A percentile compares a stretch with the other conserved stretches of the same genome.
These are phyloP conservation scores for Plasmodium malariae DNA, from an alignment of 169 alveolate genomes.

Conservation along the genomic window DNA sequence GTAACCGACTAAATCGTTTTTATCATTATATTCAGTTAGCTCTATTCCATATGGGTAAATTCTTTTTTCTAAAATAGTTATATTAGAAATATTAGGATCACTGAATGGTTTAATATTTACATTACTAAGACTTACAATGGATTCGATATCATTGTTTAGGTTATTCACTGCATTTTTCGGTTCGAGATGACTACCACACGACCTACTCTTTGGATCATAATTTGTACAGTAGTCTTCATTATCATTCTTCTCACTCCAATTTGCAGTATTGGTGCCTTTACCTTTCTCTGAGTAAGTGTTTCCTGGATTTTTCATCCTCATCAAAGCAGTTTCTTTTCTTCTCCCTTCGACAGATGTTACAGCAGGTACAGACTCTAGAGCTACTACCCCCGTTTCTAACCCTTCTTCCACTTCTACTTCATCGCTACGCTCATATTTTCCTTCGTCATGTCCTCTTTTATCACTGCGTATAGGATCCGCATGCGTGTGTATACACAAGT, in stretches of 20 bases:
- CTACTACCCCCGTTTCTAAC: too few relatives aligned
- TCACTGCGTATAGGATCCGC: background rate
- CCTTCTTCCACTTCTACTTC: background rate
- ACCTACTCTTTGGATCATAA: background rate
- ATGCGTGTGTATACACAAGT: conserved; percentile 71
- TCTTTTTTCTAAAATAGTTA: conserved; percentile 60
- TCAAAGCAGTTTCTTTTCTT: background rate
- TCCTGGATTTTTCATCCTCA: too few relatives aligned
- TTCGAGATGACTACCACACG: background rate
- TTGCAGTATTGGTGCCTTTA: background rate
- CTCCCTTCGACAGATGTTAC: too few relatives aligned
- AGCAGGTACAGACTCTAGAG: too few relatives aligned
- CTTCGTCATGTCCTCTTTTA: background rate
- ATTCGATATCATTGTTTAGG: conserved; percentile 53
- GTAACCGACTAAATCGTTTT: conserved; percentile 52
- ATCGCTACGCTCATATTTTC: background rate
- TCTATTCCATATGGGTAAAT: conserved; percentile 65
- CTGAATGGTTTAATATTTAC: conserved; percentile 35
- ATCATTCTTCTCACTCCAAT: background rate
- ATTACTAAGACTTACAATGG: conserved; percentile 34
- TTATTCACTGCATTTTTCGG: background rate
- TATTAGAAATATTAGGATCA: conserved; percentile 47
- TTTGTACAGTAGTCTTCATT: background rate
- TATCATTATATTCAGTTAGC: conserved; percentile 62
- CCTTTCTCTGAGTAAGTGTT: background rate